Base-by-base conservation (phyloP, 805 yeast genomes). In the Nakazawaea wickerhamii region DNA sequence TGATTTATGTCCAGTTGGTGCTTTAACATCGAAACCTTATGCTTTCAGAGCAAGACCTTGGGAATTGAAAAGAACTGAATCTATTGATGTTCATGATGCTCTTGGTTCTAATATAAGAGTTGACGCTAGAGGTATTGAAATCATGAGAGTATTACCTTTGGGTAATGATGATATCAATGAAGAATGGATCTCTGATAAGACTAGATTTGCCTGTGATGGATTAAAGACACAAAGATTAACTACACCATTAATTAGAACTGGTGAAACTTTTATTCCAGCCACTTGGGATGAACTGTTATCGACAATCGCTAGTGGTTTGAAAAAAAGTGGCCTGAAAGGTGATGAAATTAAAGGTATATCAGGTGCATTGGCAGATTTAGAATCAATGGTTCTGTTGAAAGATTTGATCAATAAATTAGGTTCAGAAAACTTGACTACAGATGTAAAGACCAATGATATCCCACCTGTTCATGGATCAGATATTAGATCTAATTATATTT, bases 1-100 rank as follows among this genome's bases (percentile, higher is more conserved):
- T 51, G 95, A 86, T 61, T 72, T 86, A 52, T 86, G 95, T 68
- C 95, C 95, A 17, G 95, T 86, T 49, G 95, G 95, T 55, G 95
- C 95, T 1, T 76, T 86, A 55, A 87, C 95, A 27, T 79, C 87
- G 22, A 87, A 87, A 65, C 95, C 95, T 20, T 86, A 86, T 55
- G 89, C 95, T n/a, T 86, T 86, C 73, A 80, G 78, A 59, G 95
- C 95, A 13, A 77, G 95, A 60, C 95, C 95, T 23, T 86, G 95
- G 95, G 95, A 86, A 65, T 75, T 87, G 60, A 86, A 85, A 69
- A 79, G 85, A 70, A 85, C 95, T 37, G 95, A 86, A 64, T 73
- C 91, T 40, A 75, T 86, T 53, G 95, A 86, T 61, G 93, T 86
- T 11, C 63, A 79, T 67, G 95, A 86, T 63, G 95, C 80, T 18